Base-by-base conservation (phyloP, 2,329 filamentous ascomycete species). In the Macroventuria anomochaeta region DNA sequence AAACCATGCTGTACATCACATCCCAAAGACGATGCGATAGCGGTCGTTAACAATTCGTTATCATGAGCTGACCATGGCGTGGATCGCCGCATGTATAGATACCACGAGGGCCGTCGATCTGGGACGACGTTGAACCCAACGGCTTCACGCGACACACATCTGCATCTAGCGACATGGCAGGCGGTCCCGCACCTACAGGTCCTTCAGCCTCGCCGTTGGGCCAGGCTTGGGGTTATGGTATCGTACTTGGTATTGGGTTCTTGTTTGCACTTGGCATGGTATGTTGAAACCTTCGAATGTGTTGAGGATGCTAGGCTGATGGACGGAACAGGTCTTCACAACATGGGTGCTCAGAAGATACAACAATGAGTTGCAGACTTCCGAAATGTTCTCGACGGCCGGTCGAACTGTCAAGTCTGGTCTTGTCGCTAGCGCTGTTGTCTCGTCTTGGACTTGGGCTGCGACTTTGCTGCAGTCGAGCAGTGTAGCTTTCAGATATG, bases 401-500 rank as follows among this genome's bases (percentile, higher is more conserved):
- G 63, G 68, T n/a, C 61, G 69, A 26, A 69, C 65, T 12, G 69
- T 67, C 38, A 72, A 70, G 40, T 69, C 68, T 36, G 68, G 67
- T 38, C 59, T 71, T 23, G 66, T 71, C 11, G 68, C 68, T 11
- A 65, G 63, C 33, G 67, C 65, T 25, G 68, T 70, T 13, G 65
- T 68, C 1, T 68, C 65, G 1, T 65, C 63, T 0, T 69, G 68
- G 66, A 69, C 66, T 20, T 70, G 67, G 68, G 67, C 66, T 43
- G 67, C 69, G 34, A 71, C 67, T 2, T 53, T 71, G 7, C 40
- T 71, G 40, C 66, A 70, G 36, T 67, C 61, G 26, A 68, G 65
- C 13, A 71, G 65, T 6, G 64, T 71, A 7, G 70, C 68, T 8
- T 74, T 72, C 38, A 61, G 66, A 34, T 75, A 71, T 49, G 71